Conservation (phyloP, 1,139 yeast genomes). For the Debaryomyces subglobosus region DNA sequence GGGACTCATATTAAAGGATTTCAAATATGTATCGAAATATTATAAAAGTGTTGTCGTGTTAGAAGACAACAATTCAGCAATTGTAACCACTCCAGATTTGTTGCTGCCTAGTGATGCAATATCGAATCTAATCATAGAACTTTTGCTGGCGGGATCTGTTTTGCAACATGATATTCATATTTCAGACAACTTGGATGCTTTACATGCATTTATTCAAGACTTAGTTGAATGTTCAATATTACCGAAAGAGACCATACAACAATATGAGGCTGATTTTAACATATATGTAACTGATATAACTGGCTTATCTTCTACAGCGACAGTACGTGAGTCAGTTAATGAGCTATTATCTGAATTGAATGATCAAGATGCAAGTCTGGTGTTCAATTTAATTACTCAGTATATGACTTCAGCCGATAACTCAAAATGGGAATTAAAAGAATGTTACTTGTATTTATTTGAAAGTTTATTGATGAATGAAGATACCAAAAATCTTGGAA, state of each 20-base stretch:
- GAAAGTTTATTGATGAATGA: conserved; percentile 51
- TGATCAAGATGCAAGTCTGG: conserved; percentile 31
- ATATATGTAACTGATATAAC: conserved; percentile 71
- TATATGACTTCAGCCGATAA: conserved; percentile 16
- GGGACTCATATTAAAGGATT: conserved; percentile 24
- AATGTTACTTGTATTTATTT: conserved; percentile 43
- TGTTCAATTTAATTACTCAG: conserved; percentile 28
- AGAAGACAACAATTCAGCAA: conserved; percentile 9
- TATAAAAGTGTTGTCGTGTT: conserved; percentile 18
- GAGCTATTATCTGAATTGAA: conserved; percentile 54
- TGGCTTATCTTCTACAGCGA: conserved; percentile 55
- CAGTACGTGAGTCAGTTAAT: conserved; percentile 55
- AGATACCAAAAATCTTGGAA: conserved; percentile 30
- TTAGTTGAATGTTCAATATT: conserved; percentile 29
- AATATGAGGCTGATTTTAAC: conserved; percentile 59
- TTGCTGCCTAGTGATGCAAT: conserved; percentile 19
- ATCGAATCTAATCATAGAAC: conserved; percentile 20
- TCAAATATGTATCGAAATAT: conserved; percentile 19
- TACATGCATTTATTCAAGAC: conserved; percentile 23
- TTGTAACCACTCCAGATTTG: conserved; percentile 17
- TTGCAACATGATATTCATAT: conserved; percentile 33
- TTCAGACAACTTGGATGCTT: conserved; percentile 12
- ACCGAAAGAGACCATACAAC: conserved; percentile 32
- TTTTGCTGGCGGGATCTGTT: conserved; percentile 27
- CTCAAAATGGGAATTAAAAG: conserved; percentile 30